Base-by-base conservation (phyloP, 2,329 filamentous ascomycete genomes). In the Lachnellula occidentalis region DNA sequence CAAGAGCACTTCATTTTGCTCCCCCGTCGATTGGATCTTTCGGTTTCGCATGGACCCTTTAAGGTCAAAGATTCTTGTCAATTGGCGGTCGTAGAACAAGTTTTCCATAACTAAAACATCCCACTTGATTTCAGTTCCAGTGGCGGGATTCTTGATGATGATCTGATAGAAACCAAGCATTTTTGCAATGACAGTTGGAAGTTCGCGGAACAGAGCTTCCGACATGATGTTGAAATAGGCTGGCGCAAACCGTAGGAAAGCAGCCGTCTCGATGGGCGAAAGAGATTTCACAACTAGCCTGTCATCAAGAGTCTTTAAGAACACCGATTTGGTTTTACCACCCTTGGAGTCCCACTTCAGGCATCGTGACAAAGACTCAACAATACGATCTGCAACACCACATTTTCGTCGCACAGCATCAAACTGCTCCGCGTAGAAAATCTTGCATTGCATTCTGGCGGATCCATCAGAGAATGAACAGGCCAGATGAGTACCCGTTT, bases 161-260 rank as follows among this genome's bases (percentile, higher is more conserved):
- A 99, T 88, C 65, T 97, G 92, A 74, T 96, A 99, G 70, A 99
- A 95, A 0, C 94, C 94, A 51, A 99, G 83, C 94, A 99, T 99
- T 75, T 99, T 99, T 31, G 94, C 94, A 66, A 99, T 99, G 42
- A 96, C 94, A 1, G 90, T 95, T 0, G 94, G 94, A 2, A 99
- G 78, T 63, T 92, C 92, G 66, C 96, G 92, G 74, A 99, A 99
- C 15, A 99, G 78, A 6, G 91, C 92, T 69, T 97, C 90, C 12
- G 91, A 90, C 86, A 97, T 97, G 69, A 99, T 95, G 64, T 86
- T 87, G 70, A 99, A 99, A 73, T 99, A 99, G 37, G 92, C 91
- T 1, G 94, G 94, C 0, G 94, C 95, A 67, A 99, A 99, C 63
- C 88, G 88, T 62, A 97, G 80, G 71, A 99, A 99, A 0, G 94